Conservation (phyloP, 805 yeast species). For the Barnettozyma pratensis region DNA sequence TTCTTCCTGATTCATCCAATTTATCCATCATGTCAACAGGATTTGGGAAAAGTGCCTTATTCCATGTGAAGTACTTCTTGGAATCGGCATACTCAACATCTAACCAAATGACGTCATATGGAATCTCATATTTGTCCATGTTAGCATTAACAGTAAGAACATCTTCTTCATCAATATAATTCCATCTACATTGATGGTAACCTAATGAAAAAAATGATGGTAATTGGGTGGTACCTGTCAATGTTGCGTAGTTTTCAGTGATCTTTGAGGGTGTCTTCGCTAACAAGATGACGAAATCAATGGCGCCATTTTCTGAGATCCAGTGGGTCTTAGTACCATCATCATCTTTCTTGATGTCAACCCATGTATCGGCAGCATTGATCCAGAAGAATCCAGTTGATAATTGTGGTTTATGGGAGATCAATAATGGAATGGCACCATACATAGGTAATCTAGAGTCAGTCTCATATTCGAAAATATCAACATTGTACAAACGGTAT, state of each 20-base stretch:
- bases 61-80: conserved; percentile 92
- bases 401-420: conserved; percentile 53
- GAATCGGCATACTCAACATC: conserved; percentile 88
- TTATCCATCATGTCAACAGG: conserved; percentile 63
- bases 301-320: conserved; percentile 86
- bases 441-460: conserved; percentile 87
- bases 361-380: conserved; percentile 87
- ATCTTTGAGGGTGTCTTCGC: conserved; percentile 55
- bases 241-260: conserved; percentile 51
- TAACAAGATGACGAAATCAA: conserved; percentile 69
- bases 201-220: conserved; percentile 82
- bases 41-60: conserved; percentile 63
- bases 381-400: conserved; percentile 86
- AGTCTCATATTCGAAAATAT: conserved; percentile 88
- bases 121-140: conserved; percentile 71
- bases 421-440: conserved; percentile 87
- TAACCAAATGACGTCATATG: conserved; percentile 91
- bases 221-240: conserved; percentile 69
- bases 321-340: conserved; percentile 61
- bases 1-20: conserved; percentile 69
- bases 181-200: conserved; percentile 97
- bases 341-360: conserved; percentile 53
- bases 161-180: conserved; percentile 84
- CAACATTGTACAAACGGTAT: conserved; percentile 87
- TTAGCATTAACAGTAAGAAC: conserved; percentile 63